Evolutionary conservation across 768 basidiomycete genomes (phyloP), one percentile per base, ranked within the genome.

Genomic region (Lactarius evosmus): DNA sequence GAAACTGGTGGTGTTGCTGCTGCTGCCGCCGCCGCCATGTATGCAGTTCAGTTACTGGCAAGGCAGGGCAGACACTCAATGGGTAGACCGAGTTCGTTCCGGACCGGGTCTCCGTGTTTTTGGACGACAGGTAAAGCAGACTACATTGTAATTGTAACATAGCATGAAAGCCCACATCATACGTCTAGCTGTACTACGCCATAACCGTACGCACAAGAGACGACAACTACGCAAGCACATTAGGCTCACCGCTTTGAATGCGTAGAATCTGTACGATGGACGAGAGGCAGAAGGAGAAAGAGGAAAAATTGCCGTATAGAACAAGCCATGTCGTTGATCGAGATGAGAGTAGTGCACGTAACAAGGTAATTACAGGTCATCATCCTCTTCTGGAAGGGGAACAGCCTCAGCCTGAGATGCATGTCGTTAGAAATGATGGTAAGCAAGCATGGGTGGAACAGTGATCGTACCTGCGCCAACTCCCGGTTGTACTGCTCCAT

Each of bases 311-410:
- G 40, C 56, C 44, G 60, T 65, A 61, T 52, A 61, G 17, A 60
- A 61, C 52, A 59, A 33, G 46, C 54, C 53, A 38, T 49, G 65
- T 53, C 56, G 41, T 58, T 49, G 41, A 46, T 25, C 44, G 30
- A 41, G 33, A 60, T 44, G 58, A 29, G 32, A 55, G 41, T 61
- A 50, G 58, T 63, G 67, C 63, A 55, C 33, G 56, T 61, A 51
- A 61, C 16, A 59, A 25, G 25, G 56, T 29, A 41, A 66, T 79
- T 82, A 89, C 72, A 91, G 82, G 69, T 93, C 90, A 62, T 96
- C 94, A 56, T 95, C 97, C 77, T 99, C 97, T 77, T 98, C 97
- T 58, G 97, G 97, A 66, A 99, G 91, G 72, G 97, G 97, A 67
- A 95, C 89, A 66, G 82, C 80, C 72, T 91, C 94, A 64, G 96